Base-by-base conservation (phyloP, 257 asterid species). In the Lycium barbarum region DNA sequence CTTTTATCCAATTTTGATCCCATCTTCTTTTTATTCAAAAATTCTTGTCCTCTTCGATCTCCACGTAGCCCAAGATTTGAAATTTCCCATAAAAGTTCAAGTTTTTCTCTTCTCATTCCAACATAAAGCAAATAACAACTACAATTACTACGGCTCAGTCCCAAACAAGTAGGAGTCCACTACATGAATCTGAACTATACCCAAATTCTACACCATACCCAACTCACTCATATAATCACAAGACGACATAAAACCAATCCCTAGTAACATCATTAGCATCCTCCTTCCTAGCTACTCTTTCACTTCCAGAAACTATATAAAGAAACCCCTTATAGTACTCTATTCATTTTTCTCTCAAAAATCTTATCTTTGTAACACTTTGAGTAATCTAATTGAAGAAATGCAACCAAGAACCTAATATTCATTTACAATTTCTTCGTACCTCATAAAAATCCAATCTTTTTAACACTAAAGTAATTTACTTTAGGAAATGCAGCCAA, bases 81-180 rank as follows among this genome's bases (percentile, higher is more conserved):
- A 84, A 54, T 82, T 54, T 84, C 85, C 80, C 84, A 51, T 78
- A 35, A 55, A 87, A 79, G 74, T 80, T 73, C 85, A 81, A 83
- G 55, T 26, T 85, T 84, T 86, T 83, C 84, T 40, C 82, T 76
- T 86, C 59, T 78, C 73, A 84, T 58, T 85, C 73, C 74, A 84
- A 58, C 86, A 76, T 45, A 78, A 68, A 73, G 65, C 43, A 63
- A 65, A 65, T 43, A 65, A 33, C 72, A 65, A 63, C 45, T 2
- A 40, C 45, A 40, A 40, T 6, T 3, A 40, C 20, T 66, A 6
- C 0, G 17, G 40, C 17, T 62, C 36, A 13, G 45, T 35, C 10
- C 43, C 73, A 33, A 66, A 66, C 47, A 40, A 40, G 10, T 33
- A 12, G 5, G 1, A 9, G 5, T 66, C 9, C 2, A 18, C 45